Percentiles rank a stretch among this genome's conserved stretches.
These are phyloP conservation scores for Phytophthora hibernalis DNA, from an alignment of 352 stramenopile genomes.

Conservation along the genomic window DNA sequence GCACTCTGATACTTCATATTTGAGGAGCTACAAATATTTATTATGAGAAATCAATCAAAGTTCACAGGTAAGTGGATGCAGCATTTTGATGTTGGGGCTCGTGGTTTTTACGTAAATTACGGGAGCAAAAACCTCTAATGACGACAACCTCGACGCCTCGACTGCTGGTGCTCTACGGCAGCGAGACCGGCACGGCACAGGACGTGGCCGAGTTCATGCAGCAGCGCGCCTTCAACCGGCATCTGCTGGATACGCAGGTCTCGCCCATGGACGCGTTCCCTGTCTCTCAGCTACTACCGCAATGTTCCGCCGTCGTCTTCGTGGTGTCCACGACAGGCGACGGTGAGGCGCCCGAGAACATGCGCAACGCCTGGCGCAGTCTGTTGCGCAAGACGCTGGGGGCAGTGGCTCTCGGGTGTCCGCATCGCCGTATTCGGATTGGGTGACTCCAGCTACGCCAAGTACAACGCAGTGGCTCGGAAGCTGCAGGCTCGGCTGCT, in stretches of 20 bases:
- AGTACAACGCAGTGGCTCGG: slow-evolving; percentile 92
- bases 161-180: slow-evolving; percentile 91
- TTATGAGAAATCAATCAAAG: no score
- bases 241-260: slow-evolving; percentile 62
- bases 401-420: slow-evolving; percentile 71
- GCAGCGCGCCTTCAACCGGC: slow-evolving; percentile 64
- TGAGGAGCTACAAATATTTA: no score
- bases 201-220: slow-evolving; percentile 87
- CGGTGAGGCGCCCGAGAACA: slow-evolving; percentile 92
- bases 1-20: no score
- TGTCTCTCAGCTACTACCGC: slow-evolving; percentile 54
- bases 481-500: slow-evolving; percentile 85
- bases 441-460: slow-evolving; percentile 93
- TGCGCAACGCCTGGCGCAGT: slow-evolving; percentile 85
- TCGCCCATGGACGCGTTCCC: slow-evolving; percentile 76
- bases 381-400: slow-evolving; percentile 88
- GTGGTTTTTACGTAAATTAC: no score
- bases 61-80: no score
- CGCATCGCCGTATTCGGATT: slow-evolving; percentile 92
- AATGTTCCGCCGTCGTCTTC: slow-evolving; percentile 84
- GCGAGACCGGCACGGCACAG: slow-evolving; percentile 89
- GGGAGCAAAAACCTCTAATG: no score
- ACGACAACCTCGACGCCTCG: slow-evolving; percentile 34
- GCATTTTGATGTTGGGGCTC: no score
- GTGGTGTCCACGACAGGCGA: slow-evolving; percentile 93